Base-by-base conservation (phyloP, 176 grass and related monocot species). In the Echinochloa phyllopogon region DNA sequence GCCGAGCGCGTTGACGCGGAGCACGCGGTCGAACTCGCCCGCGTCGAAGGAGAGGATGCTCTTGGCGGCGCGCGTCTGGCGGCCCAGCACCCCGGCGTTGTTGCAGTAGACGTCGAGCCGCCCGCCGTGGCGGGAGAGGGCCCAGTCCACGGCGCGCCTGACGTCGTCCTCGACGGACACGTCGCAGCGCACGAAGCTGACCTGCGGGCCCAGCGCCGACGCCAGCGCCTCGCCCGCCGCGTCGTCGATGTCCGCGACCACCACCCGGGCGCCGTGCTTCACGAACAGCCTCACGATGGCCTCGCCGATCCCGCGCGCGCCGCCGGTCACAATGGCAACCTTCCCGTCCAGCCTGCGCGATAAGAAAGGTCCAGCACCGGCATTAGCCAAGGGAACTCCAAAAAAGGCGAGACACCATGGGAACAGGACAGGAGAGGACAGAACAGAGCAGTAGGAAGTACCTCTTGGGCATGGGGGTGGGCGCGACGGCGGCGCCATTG, bases 1-100 rank as follows among this genome's bases (percentile, higher is more conserved):
- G 76, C 96, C 96, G 36, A 94, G 88, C 59, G 89, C 90, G 92
- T 99, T 99, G 94, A 99, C 88, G 58, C 93, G 89, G 77, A 98
- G 84, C n/a, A 99, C 96, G 63, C 82, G 80, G 80, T 99, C 96
- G 87, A 99, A 92, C 88, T 99, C 96, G 4, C 45, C 88, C 0
- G 96, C 91, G 85, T 99, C 94, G 83, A 99, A 87, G 15, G 91
- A 83, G 42, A 90, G 38, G 79, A 99, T 96, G 91, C 96, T 96
- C 88, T 92, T 94, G 81, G 87, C 89, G 48, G 81, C 78, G 63
- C 61, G 86, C 47, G 94, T 92, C 90, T 99, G 96, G 14, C 94
- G 91, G 49, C 97, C 97, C 66, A 99, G 88, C 42, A 99, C 86
- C 2, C 90, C 96, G 8, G 96, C 93, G 88, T 95, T 98, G 87